Base-by-base conservation (phyloP, 257 asterid species). In the Dorcoceras hygrometricum region DNA sequence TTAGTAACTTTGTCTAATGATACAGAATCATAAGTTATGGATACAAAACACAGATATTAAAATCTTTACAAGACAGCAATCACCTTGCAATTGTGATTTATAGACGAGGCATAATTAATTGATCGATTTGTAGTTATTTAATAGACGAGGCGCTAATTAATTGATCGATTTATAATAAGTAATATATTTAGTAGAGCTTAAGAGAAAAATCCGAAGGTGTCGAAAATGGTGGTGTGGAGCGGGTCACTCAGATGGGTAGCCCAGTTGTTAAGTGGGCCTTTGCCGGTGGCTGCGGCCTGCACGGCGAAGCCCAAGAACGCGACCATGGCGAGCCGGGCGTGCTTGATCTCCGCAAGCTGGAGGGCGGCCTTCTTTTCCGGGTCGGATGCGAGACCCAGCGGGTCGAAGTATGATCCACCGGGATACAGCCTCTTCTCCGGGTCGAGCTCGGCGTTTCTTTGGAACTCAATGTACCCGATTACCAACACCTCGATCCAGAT, bases 231-330 rank as follows among this genome's bases (percentile, higher is more conserved):
- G 3, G 98, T 92, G 96, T 92, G 98, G 75, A 92, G 98, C 32
- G 98, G 98, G 84, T 91, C 98, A 60, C 98, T 89, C 92, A 91
- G 75, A 53, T 92, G 98, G 82, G 98, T 91, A 2, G 76, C 98
- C 97, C 97, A 91, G 81, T 89, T 91, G 89, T 89, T 91, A 19
- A 91, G 95, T 39, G 98, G 98, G 29, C 98, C 98, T 80, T 92
- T 89, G 6, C 98, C 98, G 0, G 98, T 92, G 56, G 95, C 95
- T 2, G 96, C 96, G 4, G 98, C 98, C 72, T 92, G 98, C 36
- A 87, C 95, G 0, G 96, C 97, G 29, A 94, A 94, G 22, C 99
- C 99, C 60, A 94, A 73, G 83, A 88, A 90, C 4, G 39, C 99
- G 70, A 94, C 95, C 99, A 94, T 94, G 27, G 99, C 99, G 0